Percentiles rank a stretch among this genome's conserved stretches.
Evolutionary conservation across 805 yeast species (phyloP).

Genomic region (Osmozyma mogii): DNA sequence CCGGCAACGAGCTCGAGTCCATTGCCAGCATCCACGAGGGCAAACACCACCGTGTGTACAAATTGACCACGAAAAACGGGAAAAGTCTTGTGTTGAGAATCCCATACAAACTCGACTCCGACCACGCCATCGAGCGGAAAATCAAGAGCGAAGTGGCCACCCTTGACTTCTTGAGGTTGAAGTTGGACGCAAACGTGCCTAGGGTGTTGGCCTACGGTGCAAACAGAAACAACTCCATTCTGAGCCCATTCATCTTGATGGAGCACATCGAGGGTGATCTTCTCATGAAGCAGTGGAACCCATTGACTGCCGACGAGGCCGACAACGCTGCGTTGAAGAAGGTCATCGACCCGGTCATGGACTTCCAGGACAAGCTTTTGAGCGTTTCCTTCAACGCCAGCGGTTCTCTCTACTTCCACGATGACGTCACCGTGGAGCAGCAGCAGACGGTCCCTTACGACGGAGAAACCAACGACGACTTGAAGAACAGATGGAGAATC

Average conservation of each 20-base stretch:
- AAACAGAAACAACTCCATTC: slow-evolving; percentile 51
- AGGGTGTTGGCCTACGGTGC: slow-evolving; percentile 62
- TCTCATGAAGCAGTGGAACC: slow-evolving; percentile 88
- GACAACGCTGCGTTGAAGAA: slow-evolving; percentile 43
- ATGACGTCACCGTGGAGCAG: slow-evolving; percentile 47
- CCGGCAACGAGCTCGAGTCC: slow-evolving; percentile 41
- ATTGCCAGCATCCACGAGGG: slow-evolving; percentile 89
- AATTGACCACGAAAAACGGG: slow-evolving; percentile 53
- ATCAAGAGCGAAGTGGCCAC: slow-evolving; percentile 91
- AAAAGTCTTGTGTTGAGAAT: slow-evolving; percentile 69
- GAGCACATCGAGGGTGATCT: slow-evolving; percentile 74
- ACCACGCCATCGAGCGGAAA: slow-evolving; percentile 54
- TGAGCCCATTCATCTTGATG: slow-evolving; percentile 71
- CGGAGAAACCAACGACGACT: slow-evolving; percentile 48
- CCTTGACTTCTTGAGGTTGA: slow-evolving; percentile 65
- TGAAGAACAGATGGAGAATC: slow-evolving; percentile 71
- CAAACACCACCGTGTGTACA: slow-evolving; percentile 83
- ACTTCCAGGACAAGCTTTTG: slow-evolving; percentile 50
- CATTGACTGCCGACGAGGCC: slow-evolving; percentile 53
- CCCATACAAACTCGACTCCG: slow-evolving; percentile 73
- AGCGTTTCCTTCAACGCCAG: slow-evolving; percentile 55
- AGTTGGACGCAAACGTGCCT: slow-evolving; percentile 65
- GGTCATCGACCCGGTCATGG: slow-evolving; percentile 69
- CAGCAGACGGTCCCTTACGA: slow-evolving; percentile 44
- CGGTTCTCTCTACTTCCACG: slow-evolving; percentile 77